Evolutionary conservation across 495 filamentous ascomycete genomes (phyloP).

Genomic region (Penicillium flavigenum): DNA sequence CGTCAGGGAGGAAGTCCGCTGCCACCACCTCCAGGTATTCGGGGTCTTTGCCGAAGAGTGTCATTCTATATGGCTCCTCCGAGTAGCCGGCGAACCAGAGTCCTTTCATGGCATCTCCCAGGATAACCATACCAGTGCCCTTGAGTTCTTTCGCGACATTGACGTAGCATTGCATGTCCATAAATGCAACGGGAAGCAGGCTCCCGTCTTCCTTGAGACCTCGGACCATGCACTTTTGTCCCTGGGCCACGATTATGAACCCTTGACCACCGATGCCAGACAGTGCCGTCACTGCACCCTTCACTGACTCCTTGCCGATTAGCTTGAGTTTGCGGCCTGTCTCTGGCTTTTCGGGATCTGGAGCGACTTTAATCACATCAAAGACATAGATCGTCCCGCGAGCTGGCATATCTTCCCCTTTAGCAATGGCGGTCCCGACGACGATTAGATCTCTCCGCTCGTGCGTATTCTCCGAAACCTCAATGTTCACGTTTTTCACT

Average conservation of each 20-base stretch:
- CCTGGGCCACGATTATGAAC: slow-evolving; percentile 86
- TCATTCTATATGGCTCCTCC: slow-evolving; percentile 93
- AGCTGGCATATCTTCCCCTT: slow-evolving; percentile 84
- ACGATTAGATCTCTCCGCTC: slow-evolving; percentile 76
- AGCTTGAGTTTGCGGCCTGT: slow-evolving; percentile 82
- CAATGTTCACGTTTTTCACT: slow-evolving; percentile 79
- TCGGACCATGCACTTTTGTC: slow-evolving; percentile 95
- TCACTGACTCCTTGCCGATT: slow-evolving; percentile 82
- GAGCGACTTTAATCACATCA: slow-evolving; percentile 86
- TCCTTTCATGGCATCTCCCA: slow-evolving; percentile 89
- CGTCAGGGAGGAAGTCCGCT: slow-evolving; percentile 86
- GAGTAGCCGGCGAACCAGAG: slow-evolving; percentile 94
- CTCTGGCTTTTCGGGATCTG: slow-evolving; percentile 80
- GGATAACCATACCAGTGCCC: slow-evolving; percentile 76
- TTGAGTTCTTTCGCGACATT: slow-evolving; percentile 75
- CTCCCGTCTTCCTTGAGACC: slow-evolving; percentile 93
- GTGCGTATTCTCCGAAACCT: slow-evolving; percentile 85
- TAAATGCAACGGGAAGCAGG: slow-evolving; percentile 90
- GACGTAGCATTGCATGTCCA: slow-evolving; percentile 95
- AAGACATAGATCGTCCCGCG: slow-evolving; percentile 88
- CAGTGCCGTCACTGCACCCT: slow-evolving; percentile 88
- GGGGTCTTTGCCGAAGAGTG: slow-evolving; percentile 83
- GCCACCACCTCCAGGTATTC: slow-evolving; percentile 73
- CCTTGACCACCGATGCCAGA: slow-evolving; percentile 89
- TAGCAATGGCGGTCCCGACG: slow-evolving; percentile 78